A percentile compares a stretch with the other conserved stretches of the same genome.
Evolutionary conservation across 202 grass and related monocot species (phyloP).

Genomic region (Panicum hallii): DNA sequence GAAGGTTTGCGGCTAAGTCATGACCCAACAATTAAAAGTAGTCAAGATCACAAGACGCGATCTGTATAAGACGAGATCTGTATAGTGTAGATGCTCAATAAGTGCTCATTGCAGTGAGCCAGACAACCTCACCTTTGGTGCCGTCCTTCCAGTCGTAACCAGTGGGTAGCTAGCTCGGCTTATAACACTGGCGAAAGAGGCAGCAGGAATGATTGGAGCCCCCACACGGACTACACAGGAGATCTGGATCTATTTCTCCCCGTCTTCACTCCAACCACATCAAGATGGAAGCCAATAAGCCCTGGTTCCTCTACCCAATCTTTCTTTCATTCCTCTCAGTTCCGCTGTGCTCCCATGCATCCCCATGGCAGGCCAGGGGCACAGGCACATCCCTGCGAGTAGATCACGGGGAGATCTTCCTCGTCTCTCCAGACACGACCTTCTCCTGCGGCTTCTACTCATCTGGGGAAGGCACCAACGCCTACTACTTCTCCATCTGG

Average conservation of each 20-base stretch:
- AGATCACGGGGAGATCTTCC: slow-evolving; percentile 41
- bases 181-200: neutral
- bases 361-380: slow-evolving; percentile 34
- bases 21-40: neutral
- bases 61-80: neutral
- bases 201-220: slow-evolving; percentile 6
- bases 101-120: neutral
- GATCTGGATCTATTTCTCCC: slow-evolving; percentile 6
- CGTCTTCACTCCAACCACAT: neutral
- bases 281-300: slow-evolving; percentile 16
- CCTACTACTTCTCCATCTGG: slow-evolving; percentile 82
- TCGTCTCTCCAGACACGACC: slow-evolving; percentile 53
- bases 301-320: slow-evolving; percentile 21
- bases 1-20: neutral
- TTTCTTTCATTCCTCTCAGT: slow-evolving; percentile 30
- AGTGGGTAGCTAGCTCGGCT: neutral
- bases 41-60: neutral
- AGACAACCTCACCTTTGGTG: neutral
- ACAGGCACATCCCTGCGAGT: slow-evolving; percentile 57
- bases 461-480: slow-evolving; percentile 54
- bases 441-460: slow-evolving; percentile 81
- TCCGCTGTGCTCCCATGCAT: slow-evolving; percentile 37
- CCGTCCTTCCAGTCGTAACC: neutral
- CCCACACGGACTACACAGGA: neutral
- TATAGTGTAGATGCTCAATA: neutral